Base-by-base conservation (phyloP, 2,329 filamentous ascomycete genomes). In the Xylariaceae sp. region DNA sequence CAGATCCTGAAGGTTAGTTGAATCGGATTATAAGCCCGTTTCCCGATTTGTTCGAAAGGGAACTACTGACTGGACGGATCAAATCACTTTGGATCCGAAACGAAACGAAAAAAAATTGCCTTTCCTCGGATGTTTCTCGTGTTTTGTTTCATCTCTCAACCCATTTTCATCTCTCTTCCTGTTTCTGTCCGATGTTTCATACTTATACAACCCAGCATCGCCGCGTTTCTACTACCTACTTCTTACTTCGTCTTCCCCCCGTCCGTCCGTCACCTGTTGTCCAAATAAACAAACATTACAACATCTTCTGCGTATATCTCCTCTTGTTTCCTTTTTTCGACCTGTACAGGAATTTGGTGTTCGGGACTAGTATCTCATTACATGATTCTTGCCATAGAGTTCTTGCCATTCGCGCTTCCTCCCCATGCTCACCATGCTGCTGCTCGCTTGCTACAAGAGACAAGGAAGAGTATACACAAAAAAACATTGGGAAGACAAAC, bases 1-100 rank as follows among this genome's bases (percentile, higher is more conserved):
- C 57, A 57, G 60, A 62, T 60, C 60, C 60, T 58, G 23, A 58
- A 40, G 14, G 57, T 58, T 60, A 60, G 57, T 56, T 58, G 60
- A 62, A 52, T 57, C 60, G 54, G 54, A 56, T 60, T 62, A 62
- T 62, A 62, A 56, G 54, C 42, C 57, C 48, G 57, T 49, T 54
- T 58, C 57, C 48, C 46, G 57, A 52, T 54, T 57, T 54, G 57
- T 53, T 58, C 47, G 49, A 52, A 52, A 48, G 50, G 51, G 32
- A 37, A 37, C 32, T 54, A n/a, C 54, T 56, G 60, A 57, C 60
- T 57, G 59, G 56, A 61, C 54, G 53, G 52, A 57, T 62, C 52
- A 52, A 52, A 60, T 56, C 57, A 58, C 49, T 52, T 50, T 55
- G 54, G 50, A 50, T 45, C 57, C 57, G 52, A 62, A 57, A 52